phyloP scores from a whole-genome alignment of 768 basidiomycete genomes.

The Kwoniella dendrophila region DNA sequence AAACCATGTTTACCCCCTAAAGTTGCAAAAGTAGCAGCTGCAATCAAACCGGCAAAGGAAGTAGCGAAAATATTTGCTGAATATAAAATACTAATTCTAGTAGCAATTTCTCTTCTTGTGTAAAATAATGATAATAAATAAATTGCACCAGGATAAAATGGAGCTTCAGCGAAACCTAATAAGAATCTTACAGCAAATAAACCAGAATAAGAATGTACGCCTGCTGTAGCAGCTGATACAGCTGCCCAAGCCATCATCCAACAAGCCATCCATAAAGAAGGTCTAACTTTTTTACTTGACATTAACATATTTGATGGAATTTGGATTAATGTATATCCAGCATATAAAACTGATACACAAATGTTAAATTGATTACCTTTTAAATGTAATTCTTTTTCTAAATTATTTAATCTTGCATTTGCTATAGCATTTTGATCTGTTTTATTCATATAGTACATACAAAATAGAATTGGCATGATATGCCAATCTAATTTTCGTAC shows the following conservation, averaged over 20 bases:
- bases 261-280: slow-evolving; percentile 27
- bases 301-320: slow-evolving; percentile 52
- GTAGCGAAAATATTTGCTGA: slow-evolving; percentile 24
- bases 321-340: slow-evolving; percentile 33
- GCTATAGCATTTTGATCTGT: slow-evolving; percentile 42
- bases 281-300: slow-evolving; percentile 17
- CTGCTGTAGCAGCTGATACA: slow-evolving; percentile 58
- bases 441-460: slow-evolving; percentile 30
- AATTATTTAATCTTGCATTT: slow-evolving; percentile 41
- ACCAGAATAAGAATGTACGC: slow-evolving; percentile 59
- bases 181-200: slow-evolving; percentile 63
- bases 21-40: slow-evolving; percentile 70
- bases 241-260: slow-evolving; percentile 47
- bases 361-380: slow-evolving; percentile 40
- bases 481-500: slow-evolving; percentile 25
- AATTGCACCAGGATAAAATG: slow-evolving; percentile 67
- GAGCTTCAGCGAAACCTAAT: slow-evolving; percentile 65
- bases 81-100: slow-evolving; percentile 62
- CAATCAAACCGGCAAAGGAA: slow-evolving; percentile 61
- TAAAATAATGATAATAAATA: slow-evolving; percentile 33
- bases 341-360: slow-evolving; percentile 50
- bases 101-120: slow-evolving; percentile 64
- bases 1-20: slow-evolving; percentile 72
- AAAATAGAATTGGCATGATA: slow-evolving; percentile 17
- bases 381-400: slow-evolving; percentile 47